A percentile compares a stretch with the other conserved stretches of the same genome.
Evolutionary conservation across 371 early-diverging fungal genomes (phyloP).

Genomic region (Basidiobolus heterosporus): DNA sequence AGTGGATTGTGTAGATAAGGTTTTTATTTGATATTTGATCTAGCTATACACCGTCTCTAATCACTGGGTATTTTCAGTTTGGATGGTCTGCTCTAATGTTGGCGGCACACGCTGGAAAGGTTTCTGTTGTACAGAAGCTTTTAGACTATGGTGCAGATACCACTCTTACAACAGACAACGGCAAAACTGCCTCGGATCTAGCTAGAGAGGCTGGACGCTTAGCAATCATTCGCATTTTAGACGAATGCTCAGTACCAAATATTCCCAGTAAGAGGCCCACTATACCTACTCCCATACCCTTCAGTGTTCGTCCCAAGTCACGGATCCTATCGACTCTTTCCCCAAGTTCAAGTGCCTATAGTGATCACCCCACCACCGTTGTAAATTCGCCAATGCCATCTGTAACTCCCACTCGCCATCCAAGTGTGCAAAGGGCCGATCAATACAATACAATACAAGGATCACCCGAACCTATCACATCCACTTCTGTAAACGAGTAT

Average conservation of each 20-base stretch:
- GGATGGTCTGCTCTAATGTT: constrained; percentile 24
- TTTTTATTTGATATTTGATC: background rate
- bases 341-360: background rate
- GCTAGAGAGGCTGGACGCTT: constrained; percentile 17
- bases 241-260: background rate
- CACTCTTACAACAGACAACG: constrained; percentile 11
- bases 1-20: constrained; percentile 13
- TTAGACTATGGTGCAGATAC: constrained; percentile 15
- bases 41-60: no score
- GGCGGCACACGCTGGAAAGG: constrained; percentile 16
- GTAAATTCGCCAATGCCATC: no score
- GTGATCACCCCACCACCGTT: background rate
- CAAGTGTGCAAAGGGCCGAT: no score
- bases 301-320: background rate
- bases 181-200: constrained; percentile 16
- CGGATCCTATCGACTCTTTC: background rate
- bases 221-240: constrained; percentile 1
- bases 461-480: no score
- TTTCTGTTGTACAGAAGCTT: constrained; percentile 13
- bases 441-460: no score
- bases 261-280: background rate
- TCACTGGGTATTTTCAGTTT: no score
- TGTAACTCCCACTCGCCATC: no score
- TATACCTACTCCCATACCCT: background rate
- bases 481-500: no score